A percentile compares a stretch with the other conserved stretches of the same genome.
Evolutionary conservation across 331 rosid species (phyloP).

Genomic region (Saraca asoca): DNA sequence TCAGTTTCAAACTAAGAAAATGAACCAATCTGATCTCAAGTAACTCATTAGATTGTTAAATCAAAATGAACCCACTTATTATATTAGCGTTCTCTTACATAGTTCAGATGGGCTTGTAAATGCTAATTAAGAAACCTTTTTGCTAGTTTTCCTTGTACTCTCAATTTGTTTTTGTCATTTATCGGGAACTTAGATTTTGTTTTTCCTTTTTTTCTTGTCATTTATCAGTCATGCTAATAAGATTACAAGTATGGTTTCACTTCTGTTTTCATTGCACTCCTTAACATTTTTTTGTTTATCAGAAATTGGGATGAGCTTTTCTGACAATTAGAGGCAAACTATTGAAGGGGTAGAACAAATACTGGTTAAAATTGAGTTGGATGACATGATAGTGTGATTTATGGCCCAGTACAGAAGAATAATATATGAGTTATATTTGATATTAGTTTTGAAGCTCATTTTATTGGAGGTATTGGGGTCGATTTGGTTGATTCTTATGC

Average conservation of each 20-base stretch:
- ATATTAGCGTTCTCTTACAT: constrained; percentile 15
- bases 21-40: neutral
- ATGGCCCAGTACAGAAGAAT: neutral
- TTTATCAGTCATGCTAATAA: too few relatives aligned
- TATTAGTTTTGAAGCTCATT: neutral
- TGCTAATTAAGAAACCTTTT: neutral
- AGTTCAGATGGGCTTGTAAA: constrained; percentile 12
- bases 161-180: neutral
- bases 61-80: neutral
- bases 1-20: constrained; percentile 14
- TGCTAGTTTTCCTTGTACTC: neutral
- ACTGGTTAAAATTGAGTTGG: neutral
- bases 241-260: too few relatives aligned
- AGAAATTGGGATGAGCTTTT: neutral
- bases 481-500: too few relatives aligned
- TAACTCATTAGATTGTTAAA: constrained; percentile 4
- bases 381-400: too few relatives aligned
- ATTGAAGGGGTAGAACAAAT: neutral
- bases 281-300: neutral
- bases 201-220: constrained; percentile 10
- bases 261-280: neutral
- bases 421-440: neutral
- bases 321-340: too few relatives aligned
- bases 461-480: neutral
- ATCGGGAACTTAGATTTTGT: too few relatives aligned